Base-by-base conservation (phyloP, 805 yeast genomes). In the Saturnispora bothae region DNA sequence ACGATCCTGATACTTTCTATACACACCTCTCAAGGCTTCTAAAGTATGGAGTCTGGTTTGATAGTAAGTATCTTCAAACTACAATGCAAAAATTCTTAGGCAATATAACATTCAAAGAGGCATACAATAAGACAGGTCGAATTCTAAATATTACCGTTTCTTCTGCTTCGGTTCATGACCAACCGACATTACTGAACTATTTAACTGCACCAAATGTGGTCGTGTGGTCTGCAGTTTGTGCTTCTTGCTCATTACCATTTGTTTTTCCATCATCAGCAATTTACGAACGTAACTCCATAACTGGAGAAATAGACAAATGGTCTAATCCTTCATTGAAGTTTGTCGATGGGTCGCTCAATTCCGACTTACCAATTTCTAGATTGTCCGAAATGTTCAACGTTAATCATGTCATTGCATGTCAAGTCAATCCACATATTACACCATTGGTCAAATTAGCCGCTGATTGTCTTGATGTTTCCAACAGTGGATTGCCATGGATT, bases 321-420 rank as follows among this genome's bases (percentile, higher is more conserved):
- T 73, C 76, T 39, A 79, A 83, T 42, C 71, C 72, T 19, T 69
- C 78, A 15, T 73, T 80, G 27, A 80, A 82, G 49, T 92, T 82
- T 59, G 88, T 92, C 22, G 99, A 92, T 58, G 99, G 99, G 0
- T 85, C 96, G 0, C 95, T 92, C 6, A 94, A 89, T 52, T 83
- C 84, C 45, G 99, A 92, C 57, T 62, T 92, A 37, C 99, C 99
- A 3, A 79, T 86, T 20, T 70, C 94, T 2, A 70, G 96, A 48
- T 65, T 92, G 17, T 80, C 94, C 16, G 98, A 92, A 54, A 86
- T 92, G 95, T 92, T 92, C 57, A 89, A 92, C 52, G 96, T 92
- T 22, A 95, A 92, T 55, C 96, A 92, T 57, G 88, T 92, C 44
- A 86, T 92, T 48, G 98, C 96, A 0, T 89, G 95, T 33, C 99